A percentile compares a stretch with the other conserved stretches of the same genome.
These are phyloP conservation scores for Cenchrus fungigraminus DNA, from an alignment of 176 grass and related monocot genomes.

Conservation along the genomic window DNA sequence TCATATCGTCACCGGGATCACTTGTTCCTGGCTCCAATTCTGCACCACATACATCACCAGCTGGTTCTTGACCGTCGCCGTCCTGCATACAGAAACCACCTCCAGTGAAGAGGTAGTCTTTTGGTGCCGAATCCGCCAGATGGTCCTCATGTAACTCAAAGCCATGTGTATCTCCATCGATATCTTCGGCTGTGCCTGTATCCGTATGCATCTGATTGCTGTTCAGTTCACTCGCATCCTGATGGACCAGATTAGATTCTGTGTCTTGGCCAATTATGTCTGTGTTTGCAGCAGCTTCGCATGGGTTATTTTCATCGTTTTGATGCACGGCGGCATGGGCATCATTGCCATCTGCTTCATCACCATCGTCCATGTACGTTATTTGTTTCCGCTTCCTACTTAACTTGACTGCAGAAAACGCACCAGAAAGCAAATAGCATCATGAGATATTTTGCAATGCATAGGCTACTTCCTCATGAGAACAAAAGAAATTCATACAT, in stretches of 20 bases:
- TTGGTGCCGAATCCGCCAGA: slow-evolving; percentile 24
- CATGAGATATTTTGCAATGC: slow-evolving; percentile 9
- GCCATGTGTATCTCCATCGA: slow-evolving; percentile 23
- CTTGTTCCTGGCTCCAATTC: slow-evolving; percentile 29
- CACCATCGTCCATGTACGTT: slow-evolving; percentile 72
- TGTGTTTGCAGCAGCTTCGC: slow-evolving; percentile 23
- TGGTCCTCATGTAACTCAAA: slow-evolving; percentile 16
- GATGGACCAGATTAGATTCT: slow-evolving; percentile 40
- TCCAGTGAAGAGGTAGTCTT: slow-evolving; percentile 62
- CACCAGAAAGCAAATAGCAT: slow-evolving; percentile 24
- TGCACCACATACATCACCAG: background rate
- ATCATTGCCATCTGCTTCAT: slow-evolving; percentile 48
- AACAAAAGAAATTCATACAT: slow-evolving; percentile 33
- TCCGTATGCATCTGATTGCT: slow-evolving; percentile 20
- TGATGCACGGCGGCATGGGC: slow-evolving; percentile 12
- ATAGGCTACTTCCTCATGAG: background rate
- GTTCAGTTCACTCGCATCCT: slow-evolving; percentile 35
- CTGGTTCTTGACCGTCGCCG: slow-evolving; percentile 44
- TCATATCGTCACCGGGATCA: slow-evolving; percentile 25
- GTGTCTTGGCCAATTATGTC: slow-evolving; percentile 30
- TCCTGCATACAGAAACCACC: slow-evolving; percentile 76
- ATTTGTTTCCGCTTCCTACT: slow-evolving; percentile 70
- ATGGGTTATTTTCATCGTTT: slow-evolving; percentile 34
- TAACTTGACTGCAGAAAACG: slow-evolving; percentile 76
- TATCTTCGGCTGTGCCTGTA: slow-evolving; percentile 15